Conservation (phyloP, 1,139 yeast genomes). For the Pichia sp. region DNA sequence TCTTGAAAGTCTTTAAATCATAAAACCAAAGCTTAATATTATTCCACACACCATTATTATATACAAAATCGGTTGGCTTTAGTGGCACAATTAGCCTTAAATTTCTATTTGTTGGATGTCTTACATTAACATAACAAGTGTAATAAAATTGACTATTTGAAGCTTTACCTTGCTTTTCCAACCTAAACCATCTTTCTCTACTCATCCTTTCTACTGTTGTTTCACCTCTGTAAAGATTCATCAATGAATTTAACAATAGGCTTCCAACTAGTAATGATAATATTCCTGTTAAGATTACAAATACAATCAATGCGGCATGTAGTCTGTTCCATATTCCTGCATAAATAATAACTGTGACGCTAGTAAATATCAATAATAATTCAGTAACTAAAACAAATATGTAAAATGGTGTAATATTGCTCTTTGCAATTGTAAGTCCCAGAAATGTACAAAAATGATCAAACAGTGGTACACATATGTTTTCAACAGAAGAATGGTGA, state of each 20-base stretch:
- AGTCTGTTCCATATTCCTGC: constrained; percentile 27
- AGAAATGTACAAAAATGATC: constrained; percentile 68
- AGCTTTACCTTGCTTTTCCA: background rate
- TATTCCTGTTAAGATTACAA: constrained; percentile 2
- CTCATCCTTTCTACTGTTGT: constrained; percentile 14
- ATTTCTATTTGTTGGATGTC: constrained; percentile 17
- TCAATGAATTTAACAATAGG: background rate
- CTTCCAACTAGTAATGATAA: constrained; percentile 5
- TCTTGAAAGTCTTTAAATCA: constrained; percentile 4
- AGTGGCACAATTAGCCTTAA: constrained; percentile 23
- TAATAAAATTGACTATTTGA: constrained; percentile 13
- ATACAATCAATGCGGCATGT: constrained; percentile 12
- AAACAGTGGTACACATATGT: constrained; percentile 46
- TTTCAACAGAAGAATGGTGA: constrained; percentile 46
- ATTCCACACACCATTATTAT: constrained; percentile 22
- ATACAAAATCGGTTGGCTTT: constrained; percentile 23
- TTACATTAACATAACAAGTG: constrained; percentile 20
- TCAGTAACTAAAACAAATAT: constrained; percentile 39
- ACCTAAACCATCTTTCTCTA: constrained; percentile 12
- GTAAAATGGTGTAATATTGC: constrained; percentile 48
- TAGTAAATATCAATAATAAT: constrained; percentile 28
- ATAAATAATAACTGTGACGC: constrained; percentile 11
- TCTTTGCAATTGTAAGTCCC: constrained; percentile 51
- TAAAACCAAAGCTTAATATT: constrained; percentile 22
- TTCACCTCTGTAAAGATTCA: constrained; percentile 8